Evolutionary conservation across 768 basidiomycete species (phyloP).

Genomic region (Phylloporus sp.): DNA sequence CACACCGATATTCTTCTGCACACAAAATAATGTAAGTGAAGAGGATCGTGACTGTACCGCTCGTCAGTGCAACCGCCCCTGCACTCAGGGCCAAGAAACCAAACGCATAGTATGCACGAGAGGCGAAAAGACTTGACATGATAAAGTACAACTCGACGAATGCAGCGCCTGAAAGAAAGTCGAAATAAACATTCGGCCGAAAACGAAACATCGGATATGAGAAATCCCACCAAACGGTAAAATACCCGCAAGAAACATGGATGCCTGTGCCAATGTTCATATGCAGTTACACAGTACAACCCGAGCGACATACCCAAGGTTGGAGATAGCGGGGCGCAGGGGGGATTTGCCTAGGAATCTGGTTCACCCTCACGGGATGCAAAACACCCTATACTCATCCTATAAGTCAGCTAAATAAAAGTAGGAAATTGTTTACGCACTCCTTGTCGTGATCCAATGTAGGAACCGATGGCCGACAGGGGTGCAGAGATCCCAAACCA

Average conservation of each 20-base stretch:
- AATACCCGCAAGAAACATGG: conserved; percentile 81
- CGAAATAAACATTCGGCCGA: background rate
- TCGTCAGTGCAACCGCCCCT: conserved; percentile 75
- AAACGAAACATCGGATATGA: background rate
- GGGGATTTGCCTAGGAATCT: conserved; percentile 95
- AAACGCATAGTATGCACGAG: conserved; percentile 92
- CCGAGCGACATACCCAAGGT: conserved; percentile 55
- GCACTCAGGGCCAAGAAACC: conserved; percentile 90
- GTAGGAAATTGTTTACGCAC: conserved; percentile 38
- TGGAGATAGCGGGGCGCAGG: conserved; percentile 78
- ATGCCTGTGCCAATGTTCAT: conserved; percentile 39
- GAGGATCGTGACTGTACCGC: conserved; percentile 85
- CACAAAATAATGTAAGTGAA: conserved; percentile 90
- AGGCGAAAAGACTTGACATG: conserved; percentile 86
- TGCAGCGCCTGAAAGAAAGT: conserved; percentile 62
- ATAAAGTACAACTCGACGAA: conserved; percentile 95
- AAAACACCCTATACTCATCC: conserved; percentile 47
- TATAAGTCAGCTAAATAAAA: conserved; percentile 4
- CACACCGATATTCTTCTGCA: conserved; percentile 88
- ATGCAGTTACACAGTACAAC: conserved; percentile 1
- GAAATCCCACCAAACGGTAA: conserved; percentile 72
- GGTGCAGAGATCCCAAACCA: conserved; percentile 97
- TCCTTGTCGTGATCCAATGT: conserved; percentile 82
- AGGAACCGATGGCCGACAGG: conserved; percentile 79
- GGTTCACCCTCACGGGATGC: conserved; percentile 87